Base-by-base conservation (phyloP, 176 grass and related monocot species). In the Aegilops umbellulata region DNA sequence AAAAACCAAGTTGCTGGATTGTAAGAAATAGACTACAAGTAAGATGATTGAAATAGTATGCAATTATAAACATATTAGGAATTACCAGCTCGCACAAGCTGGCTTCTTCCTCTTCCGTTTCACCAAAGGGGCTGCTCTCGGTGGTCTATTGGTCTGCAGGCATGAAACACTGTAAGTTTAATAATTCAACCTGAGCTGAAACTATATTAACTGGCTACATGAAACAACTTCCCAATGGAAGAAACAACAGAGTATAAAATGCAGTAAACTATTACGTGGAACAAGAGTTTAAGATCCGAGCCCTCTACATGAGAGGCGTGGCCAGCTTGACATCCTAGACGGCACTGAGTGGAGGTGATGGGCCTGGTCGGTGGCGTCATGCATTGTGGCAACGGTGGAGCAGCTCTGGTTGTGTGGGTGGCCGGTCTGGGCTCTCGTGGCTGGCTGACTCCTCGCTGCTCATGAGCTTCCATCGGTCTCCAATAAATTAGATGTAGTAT, bases 71-170 rank as follows among this genome's bases (percentile, higher is more conserved):
- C 68, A 89, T 20, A 69, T 32, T 75, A 92, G 53, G 34, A 74
- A 78, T 84, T 90, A 95, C 95, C 95, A 98, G 88, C 58, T 94
- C 91, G 76, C 87, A 98, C 65, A 98, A 89, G 88, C 74, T 93
- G 32, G 95, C 86, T 92, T 95, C 95, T 71, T 81, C 88, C 69
- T 88, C 90, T 85, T 89, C 95, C 84, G 85, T 87, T 84, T 89
- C 95, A 68, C 90, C 93, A 88, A 87, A 93, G 60, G 93, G 88
- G 24, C 95, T 95, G 70, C 95, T 98, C 88, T 95, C 95, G 65
- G 95, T 42, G 41, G 41, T 42, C 41, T 42, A 12, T 42, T 86
- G 42, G 93, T 98, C 95, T 98, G 69, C 88, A 90, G 60, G 73
- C 20, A 62, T 83, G 78, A 49, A 65, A 83, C 5, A 83, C 12